These are phyloP conservation scores for Yamadazyma kanchanaburiensis DNA, from an alignment of 1,139 yeast genomes.

Conservation along the genomic window DNA sequence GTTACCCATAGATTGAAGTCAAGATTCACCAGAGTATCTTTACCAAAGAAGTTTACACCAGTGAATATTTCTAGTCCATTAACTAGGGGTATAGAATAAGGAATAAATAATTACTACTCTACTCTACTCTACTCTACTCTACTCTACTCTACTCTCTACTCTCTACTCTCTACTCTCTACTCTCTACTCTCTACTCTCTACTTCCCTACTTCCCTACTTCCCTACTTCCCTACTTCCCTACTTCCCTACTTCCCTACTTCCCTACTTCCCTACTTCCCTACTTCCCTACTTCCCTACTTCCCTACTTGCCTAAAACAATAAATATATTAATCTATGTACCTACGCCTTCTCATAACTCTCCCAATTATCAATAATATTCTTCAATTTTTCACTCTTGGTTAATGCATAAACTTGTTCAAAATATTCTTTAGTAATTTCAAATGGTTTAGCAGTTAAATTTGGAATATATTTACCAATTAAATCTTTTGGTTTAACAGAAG, in stretches of 20 bases:
- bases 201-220: no score
- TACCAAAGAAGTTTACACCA: constrained; percentile 90
- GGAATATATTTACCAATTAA: constrained; percentile 96
- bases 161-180: no score
- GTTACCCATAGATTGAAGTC: constrained; percentile 79
- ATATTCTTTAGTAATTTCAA: constrained; percentile 91
- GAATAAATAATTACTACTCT: no score
- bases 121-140: no score
- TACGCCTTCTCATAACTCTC: constrained; percentile 57
- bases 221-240: no score
- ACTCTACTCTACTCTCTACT: no score
- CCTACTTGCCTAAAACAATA: not conserved
- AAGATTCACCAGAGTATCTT: constrained; percentile 79
- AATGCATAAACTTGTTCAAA: constrained; percentile 92
- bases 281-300: no score
- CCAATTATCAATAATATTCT: constrained; percentile 92
- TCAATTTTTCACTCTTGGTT: constrained; percentile 89
- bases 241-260: no score
- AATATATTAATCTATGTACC: not conserved
- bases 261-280: no score
- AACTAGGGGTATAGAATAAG: no score
- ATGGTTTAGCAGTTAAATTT: constrained; percentile 97
- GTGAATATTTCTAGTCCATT: constrained; percentile 79
- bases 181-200: no score
- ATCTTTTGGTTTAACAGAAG: constrained; percentile 92